phyloP scores from a whole-genome alignment of 306 rosid genomes.

The Trichosanthes truncata region DNA sequence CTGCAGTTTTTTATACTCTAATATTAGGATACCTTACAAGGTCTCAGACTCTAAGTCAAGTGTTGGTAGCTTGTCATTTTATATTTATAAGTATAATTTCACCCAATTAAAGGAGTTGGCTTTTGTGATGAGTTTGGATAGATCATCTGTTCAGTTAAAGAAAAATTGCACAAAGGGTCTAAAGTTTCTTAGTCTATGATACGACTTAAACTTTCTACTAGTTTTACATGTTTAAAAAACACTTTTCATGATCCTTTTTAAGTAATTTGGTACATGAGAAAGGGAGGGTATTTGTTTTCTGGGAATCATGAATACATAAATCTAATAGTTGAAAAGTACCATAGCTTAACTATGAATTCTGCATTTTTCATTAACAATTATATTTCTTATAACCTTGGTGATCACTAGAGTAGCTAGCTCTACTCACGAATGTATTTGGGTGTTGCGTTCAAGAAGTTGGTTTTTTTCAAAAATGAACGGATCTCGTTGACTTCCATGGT shows the following conservation, averaged over 20 bases:
- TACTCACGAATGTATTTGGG: not conserved
- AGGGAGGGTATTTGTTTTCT: not conserved
- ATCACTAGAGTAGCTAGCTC: not conserved
- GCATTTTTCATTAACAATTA: not conserved
- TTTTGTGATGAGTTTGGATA: not conserved
- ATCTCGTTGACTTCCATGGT: too few species aligned
- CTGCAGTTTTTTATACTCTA: not conserved
- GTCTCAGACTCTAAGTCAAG: not conserved
- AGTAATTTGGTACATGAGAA: not conserved
- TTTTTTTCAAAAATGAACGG: too few species aligned
- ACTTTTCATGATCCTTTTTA: not conserved
- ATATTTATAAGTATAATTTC: not conserved
- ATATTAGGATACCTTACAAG: not conserved
- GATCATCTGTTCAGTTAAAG: not conserved
- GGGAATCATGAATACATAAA: not conserved
- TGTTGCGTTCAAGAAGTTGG: too few species aligned
- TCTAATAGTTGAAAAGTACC: not conserved
- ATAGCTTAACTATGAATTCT: not conserved
- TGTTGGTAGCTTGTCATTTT: not conserved
- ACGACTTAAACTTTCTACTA: not conserved
- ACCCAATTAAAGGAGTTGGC: not conserved
- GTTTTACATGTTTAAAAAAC: not conserved
- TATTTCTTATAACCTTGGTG: not conserved
- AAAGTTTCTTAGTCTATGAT: too few species aligned
- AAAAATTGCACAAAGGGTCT: too few species aligned